Percentiles rank a stretch among this genome's conserved stretches.
phyloP scores from a whole-genome alignment of 2,329 filamentous ascomycete species.

The Knufia petricola region DNA sequence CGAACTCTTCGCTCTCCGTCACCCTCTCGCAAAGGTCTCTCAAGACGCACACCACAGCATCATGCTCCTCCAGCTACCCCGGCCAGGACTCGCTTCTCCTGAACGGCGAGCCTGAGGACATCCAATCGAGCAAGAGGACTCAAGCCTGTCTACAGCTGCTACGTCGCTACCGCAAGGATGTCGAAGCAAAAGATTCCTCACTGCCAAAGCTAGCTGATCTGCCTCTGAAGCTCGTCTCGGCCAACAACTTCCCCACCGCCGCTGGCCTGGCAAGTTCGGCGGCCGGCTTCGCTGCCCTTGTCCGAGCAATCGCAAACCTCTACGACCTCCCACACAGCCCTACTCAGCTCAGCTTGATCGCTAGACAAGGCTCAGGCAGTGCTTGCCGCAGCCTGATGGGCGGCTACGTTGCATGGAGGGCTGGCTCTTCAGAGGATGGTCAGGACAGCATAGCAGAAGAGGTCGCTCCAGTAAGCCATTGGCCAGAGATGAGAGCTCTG shows the following conservation, averaged over 20 bases:
- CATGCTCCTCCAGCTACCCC: constrained; percentile 66
- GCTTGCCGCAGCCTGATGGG: constrained; percentile 43
- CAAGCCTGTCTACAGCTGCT: constrained; percentile 88
- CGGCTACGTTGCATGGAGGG: constrained; percentile 21
- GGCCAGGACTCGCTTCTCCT: constrained; percentile 62
- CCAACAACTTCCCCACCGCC: constrained; percentile 98
- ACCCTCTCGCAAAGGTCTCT: constrained; percentile 91
- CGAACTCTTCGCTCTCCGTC: constrained; percentile 94
- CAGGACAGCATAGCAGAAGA: constrained; percentile 50
- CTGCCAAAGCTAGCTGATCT: constrained; percentile 73
- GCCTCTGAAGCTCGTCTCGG: constrained; percentile 76
- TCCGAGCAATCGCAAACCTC: constrained; percentile 79
- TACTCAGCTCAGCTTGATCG: constrained; percentile 76
- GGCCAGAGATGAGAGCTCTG: constrained; percentile 88
- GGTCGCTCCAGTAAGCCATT: constrained; percentile 79
- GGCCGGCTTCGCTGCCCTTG: constrained; percentile 48
- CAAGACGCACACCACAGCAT: constrained; percentile 90
- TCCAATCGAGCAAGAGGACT: constrained; percentile 71
- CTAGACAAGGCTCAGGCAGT: constrained; percentile 86
- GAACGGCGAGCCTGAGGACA: constrained; percentile 73
- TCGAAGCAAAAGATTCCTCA: constrained; percentile 62
- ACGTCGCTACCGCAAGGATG: constrained; percentile 60
- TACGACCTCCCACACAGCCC: constrained; percentile 76
- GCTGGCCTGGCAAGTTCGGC: constrained; percentile 62
- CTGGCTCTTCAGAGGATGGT: constrained; percentile 28